phyloP scores from a whole-genome alignment of 306 rosid genomes.

The Ormosia emarginata region DNA sequence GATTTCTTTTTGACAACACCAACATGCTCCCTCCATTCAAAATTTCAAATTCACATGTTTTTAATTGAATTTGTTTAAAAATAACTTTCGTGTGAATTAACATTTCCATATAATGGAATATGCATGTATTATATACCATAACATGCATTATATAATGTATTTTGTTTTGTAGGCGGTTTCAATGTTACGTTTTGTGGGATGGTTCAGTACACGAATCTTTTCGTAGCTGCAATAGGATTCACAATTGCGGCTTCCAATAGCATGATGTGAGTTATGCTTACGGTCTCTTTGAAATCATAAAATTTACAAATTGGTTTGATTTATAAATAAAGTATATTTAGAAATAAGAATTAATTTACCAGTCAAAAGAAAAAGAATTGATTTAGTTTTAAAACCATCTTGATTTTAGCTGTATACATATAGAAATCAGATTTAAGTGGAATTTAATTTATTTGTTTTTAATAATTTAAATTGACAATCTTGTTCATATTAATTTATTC shows the following conservation, averaged over 20 bases:
- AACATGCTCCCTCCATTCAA: not conserved
- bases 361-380: no score
- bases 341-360: not conserved
- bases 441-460: no score
- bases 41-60: not conserved
- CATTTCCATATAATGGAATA: not conserved
- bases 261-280: conserved; percentile 47
- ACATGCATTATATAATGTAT: not conserved
- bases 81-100: no score
- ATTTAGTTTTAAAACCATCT: not conserved
- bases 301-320: not conserved
- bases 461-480: not conserved
- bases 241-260: conserved; percentile 47
- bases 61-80: not conserved
- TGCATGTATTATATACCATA: not conserved
- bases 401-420: not conserved
- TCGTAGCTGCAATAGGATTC: conserved; percentile 50
- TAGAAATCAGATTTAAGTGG: not conserved
- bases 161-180: conserved; percentile 35
- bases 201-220: conserved; percentile 36
- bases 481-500: not conserved
- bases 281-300: not conserved
- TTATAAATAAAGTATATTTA: not conserved
- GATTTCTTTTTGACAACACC: no score
- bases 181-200: conserved; percentile 36